These are phyloP conservation scores for Martensiomyces pterosporus DNA, from an alignment of 192 early-diverging fungal species.

Conservation along the genomic window DNA sequence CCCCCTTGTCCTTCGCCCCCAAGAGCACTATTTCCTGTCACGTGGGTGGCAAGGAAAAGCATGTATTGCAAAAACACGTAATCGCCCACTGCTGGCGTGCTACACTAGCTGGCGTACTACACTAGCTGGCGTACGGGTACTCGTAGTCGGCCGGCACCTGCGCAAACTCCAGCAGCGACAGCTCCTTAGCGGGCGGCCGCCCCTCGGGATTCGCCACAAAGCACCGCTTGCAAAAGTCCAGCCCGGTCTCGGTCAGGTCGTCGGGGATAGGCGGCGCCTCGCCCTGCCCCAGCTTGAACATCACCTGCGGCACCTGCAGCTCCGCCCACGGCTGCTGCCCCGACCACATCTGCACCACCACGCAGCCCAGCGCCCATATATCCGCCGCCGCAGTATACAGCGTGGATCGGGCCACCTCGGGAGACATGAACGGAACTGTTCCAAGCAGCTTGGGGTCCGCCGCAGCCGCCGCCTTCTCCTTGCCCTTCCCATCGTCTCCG, in stretches of 20 bases:
- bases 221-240: conserved; percentile 69
- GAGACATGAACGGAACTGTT: conserved; percentile 93
- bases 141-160: conserved; percentile 41
- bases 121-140: conserved; percentile 27
- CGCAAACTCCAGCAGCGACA: conserved; percentile 72
- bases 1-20: no score
- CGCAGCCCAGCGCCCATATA: conserved; percentile 86
- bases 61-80: no score
- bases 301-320: conserved; percentile 53
- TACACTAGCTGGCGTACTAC: not conserved
- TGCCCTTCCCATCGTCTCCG: not conserved
- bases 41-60: no score
- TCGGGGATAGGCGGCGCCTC: conserved; percentile 80
- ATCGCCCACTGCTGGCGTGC: no score
- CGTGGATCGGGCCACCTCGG: conserved; percentile 78
- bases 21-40: no score
- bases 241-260: conserved; percentile 59
- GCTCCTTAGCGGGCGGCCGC: conserved; percentile 72
- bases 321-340: conserved; percentile 71
- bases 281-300: conserved; percentile 74
- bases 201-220: conserved; percentile 74
- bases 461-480: not conserved
- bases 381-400: conserved; percentile 91
- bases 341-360: conserved; percentile 94
- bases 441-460: conserved; percentile 62